These are phyloP conservation scores for Hyaloraphidium curvatum DNA, from an alignment of 192 early-diverging fungal species.

Conservation along the genomic window DNA sequence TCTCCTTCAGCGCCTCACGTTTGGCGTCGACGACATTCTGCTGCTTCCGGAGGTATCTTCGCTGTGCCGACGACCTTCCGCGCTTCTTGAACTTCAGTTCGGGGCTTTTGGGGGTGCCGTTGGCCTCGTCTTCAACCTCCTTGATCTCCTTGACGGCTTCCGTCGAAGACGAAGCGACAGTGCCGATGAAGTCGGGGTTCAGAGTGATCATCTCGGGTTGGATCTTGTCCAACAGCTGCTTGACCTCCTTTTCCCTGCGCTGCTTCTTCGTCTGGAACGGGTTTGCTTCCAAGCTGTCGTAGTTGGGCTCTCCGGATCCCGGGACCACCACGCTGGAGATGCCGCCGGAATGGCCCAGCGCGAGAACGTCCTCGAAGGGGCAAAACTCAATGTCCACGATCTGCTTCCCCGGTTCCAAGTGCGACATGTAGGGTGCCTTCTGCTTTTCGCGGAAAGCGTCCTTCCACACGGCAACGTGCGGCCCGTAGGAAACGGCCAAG, in stretches of 20 bases:
- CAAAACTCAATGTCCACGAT: slow-evolving; percentile 49
- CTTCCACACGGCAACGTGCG: slow-evolving; percentile 71
- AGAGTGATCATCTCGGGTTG: slow-evolving; percentile 84
- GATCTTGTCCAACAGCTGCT: slow-evolving; percentile 73
- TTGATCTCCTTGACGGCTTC: slow-evolving; percentile 37
- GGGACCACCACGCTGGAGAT: slow-evolving; percentile 68
- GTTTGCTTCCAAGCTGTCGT: slow-evolving; percentile 79
- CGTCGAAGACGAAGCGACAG: slow-evolving; percentile 42
- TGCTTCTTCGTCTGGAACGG: slow-evolving; percentile 80
- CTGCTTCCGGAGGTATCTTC: slow-evolving; percentile 57
- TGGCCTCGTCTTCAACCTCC: slow-evolving; percentile 29
- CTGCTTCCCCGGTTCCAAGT: slow-evolving; percentile 30
- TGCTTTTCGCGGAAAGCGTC: slow-evolving; percentile 56
- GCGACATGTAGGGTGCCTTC: slow-evolving; percentile 72
- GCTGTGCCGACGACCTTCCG: slow-evolving; percentile 55
- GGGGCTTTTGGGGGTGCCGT: slow-evolving; percentile 25
- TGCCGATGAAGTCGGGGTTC: slow-evolving; percentile 62
- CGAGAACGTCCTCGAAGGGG: slow-evolving; percentile 94
- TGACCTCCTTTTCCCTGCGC: slow-evolving; percentile 74
- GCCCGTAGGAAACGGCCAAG: slow-evolving; percentile 61
- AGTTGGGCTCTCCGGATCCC: slow-evolving; percentile 93
- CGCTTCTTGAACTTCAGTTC: slow-evolving; percentile 36
- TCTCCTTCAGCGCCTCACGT: slow-evolving; percentile 27
- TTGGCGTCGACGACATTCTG: slow-evolving; percentile 67
- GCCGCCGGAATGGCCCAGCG: slow-evolving; percentile 57